Conservation (phyloP, 2,329 filamentous ascomycete genomes). For the Cytospora leucostoma region DNA sequence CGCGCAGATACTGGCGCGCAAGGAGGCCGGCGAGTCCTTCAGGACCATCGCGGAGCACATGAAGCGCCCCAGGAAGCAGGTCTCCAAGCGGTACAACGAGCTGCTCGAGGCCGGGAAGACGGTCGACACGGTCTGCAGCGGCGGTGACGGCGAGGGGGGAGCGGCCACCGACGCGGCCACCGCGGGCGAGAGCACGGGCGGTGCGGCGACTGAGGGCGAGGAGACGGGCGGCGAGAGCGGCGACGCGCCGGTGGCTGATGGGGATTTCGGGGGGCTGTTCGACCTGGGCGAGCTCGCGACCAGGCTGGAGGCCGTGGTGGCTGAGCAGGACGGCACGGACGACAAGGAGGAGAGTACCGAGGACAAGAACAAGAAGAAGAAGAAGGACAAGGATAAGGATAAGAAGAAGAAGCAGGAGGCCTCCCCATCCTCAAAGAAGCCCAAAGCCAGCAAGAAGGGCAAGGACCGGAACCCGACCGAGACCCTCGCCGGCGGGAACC, state of each 20-base stretch:
- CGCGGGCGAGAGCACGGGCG: background rate
- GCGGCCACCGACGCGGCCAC: background rate
- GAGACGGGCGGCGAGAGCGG: background rate
- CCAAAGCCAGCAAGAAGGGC: constrained; percentile 20
- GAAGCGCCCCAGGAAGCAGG: constrained; percentile 12
- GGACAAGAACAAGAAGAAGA: background rate
- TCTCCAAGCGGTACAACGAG: constrained; percentile 7
- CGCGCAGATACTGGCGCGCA: constrained; percentile 29
- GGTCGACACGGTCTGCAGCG: constrained; percentile 8
- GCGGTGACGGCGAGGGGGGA: background rate
- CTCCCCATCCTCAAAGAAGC: background rate
- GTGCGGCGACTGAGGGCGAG: constrained; percentile 7
- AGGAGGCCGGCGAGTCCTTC: constrained; percentile 22
- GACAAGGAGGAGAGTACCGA: constrained; percentile 1
- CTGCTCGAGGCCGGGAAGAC: constrained; percentile 14
- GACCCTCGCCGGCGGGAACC: background rate
- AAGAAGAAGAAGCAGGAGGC: background rate
- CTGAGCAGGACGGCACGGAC: constrained; percentile 15
- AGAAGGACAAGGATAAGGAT: constrained; percentile 18
- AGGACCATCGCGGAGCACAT: constrained; percentile 3
- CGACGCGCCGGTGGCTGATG: background rate
- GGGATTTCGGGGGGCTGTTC: constrained; percentile 10
- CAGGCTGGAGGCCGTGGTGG: constrained; percentile 9
- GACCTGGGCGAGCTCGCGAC: constrained; percentile 7
- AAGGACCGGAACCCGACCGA: constrained; percentile 6